Conservation (phyloP, 495 filamentous ascomycete species). For the Echria macrotheca region DNA sequence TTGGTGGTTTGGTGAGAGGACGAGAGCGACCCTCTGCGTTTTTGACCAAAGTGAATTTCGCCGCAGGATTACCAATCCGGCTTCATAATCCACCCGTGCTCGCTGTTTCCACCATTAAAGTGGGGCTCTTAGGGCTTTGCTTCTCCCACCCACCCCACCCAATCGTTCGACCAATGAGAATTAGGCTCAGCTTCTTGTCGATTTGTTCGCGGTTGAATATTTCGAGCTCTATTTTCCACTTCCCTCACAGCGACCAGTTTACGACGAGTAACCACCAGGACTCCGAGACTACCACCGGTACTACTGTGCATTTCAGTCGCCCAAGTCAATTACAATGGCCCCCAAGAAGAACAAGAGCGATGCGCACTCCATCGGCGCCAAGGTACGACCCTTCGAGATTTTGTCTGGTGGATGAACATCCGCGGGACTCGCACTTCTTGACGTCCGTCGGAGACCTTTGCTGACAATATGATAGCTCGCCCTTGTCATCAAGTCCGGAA, state of each 20-base stretch:
- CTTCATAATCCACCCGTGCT: conserved; percentile 18
- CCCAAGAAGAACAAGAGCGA: conserved; percentile 94
- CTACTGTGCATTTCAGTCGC: conserved; percentile 6
- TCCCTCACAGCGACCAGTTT: conserved; percentile 15
- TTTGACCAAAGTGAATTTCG: conserved; percentile 38
- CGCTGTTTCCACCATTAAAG: conserved; percentile 16
- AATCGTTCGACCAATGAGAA: conserved; percentile 24
- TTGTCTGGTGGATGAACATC: too few relatives aligned
- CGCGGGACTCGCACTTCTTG: background rate
- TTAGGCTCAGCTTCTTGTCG: conserved; percentile 8
- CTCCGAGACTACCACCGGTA: conserved; percentile 10
- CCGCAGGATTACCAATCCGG: conserved; percentile 31
- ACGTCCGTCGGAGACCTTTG: background rate
- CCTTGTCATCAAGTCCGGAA: conserved; percentile 95
- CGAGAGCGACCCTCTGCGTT: conserved; percentile 27
- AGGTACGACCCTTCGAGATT: conserved; percentile 26
- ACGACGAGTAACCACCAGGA: conserved; percentile 21
- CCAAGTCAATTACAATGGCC: conserved; percentile 55
- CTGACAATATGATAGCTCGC: conserved; percentile 47
- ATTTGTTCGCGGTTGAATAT: conserved; percentile 8
- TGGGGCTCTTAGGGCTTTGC: conserved; percentile 42
- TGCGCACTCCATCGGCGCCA: conserved; percentile 83
- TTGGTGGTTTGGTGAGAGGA: conserved; percentile 36
- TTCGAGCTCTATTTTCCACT: conserved; percentile 18
- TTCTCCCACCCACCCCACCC: conserved; percentile 9